Percentiles rank a stretch among this genome's conserved stretches.
These are phyloP conservation scores for Russula foetens DNA, from an alignment of 768 basidiomycete genomes.

Conservation along the genomic window DNA sequence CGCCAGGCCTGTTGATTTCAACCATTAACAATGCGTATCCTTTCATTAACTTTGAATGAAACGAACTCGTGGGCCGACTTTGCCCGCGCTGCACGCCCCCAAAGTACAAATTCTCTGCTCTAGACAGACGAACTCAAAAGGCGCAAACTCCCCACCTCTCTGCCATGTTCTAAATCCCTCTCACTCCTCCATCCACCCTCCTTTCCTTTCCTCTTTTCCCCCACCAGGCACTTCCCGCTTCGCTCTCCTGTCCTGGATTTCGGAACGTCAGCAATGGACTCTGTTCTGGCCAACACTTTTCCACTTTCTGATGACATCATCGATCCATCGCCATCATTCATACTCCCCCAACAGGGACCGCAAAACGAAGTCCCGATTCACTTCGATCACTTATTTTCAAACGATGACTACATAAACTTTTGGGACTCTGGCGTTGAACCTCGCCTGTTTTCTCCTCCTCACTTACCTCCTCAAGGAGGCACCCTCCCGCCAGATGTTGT, in stretches of 20 bases:
- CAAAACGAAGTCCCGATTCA: background rate
- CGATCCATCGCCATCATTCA: background rate
- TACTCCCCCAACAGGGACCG: background rate
- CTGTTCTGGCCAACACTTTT: background rate
- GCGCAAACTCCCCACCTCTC: background rate
- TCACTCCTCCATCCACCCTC: background rate
- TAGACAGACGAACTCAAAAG: too few relatives aligned
- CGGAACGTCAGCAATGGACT: background rate
- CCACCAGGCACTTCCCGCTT: background rate
- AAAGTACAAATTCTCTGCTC: too few relatives aligned
- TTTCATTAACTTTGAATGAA: too few relatives aligned
- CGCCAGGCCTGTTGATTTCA: too few relatives aligned
- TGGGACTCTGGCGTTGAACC: background rate
- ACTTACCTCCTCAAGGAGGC: background rate
- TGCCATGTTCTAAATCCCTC: background rate
- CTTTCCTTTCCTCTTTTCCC: too few relatives aligned
- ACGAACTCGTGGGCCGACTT: too few relatives aligned
- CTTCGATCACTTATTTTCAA: background rate
- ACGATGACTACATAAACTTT: background rate
- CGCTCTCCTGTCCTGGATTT: background rate
- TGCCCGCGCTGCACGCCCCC: too few relatives aligned
- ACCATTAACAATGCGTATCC: too few relatives aligned
- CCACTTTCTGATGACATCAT: background rate
- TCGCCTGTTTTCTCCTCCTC: background rate
- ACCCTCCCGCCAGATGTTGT: background rate